phyloP scores from a whole-genome alignment of 805 yeast species.

The Lachancea fermentati region DNA sequence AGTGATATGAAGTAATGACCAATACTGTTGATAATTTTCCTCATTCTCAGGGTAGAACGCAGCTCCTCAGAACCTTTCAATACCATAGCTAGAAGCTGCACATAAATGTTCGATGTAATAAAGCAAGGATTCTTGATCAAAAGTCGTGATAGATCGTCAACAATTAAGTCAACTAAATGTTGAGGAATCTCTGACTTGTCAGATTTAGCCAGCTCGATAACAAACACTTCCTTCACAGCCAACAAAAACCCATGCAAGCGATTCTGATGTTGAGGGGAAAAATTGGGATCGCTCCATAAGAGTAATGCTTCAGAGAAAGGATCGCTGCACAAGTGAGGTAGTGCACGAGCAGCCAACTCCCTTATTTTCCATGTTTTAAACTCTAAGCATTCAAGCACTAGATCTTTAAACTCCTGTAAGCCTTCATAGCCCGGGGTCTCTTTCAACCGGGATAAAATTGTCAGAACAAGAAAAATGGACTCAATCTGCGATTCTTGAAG shows the following conservation, averaged over 20 bases:
- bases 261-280: slow-evolving; percentile 34
- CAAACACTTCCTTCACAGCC: slow-evolving; percentile 34
- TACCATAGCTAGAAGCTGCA: slow-evolving; percentile 23
- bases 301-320: slow-evolving; percentile 26
- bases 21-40: slow-evolving; percentile 19
- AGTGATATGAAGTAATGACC: slow-evolving; percentile 35
- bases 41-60: background rate
- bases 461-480: slow-evolving; percentile 67
- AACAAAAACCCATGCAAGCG: slow-evolving; percentile 54
- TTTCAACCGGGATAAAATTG: slow-evolving; percentile 64
- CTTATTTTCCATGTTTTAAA: slow-evolving; percentile 74
- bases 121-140: slow-evolving; percentile 27
- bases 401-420: slow-evolving; percentile 45
- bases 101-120: slow-evolving; percentile 33
- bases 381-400: slow-evolving; percentile 44
- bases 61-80: slow-evolving; percentile 7
- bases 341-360: slow-evolving; percentile 75
- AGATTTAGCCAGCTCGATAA: slow-evolving; percentile 1
- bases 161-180: slow-evolving; percentile 7
- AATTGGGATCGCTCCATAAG: slow-evolving; percentile 21
- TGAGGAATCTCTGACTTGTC: background rate
- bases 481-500: slow-evolving; percentile 41
- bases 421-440: slow-evolving; percentile 52
- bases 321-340: slow-evolving; percentile 45
- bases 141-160: slow-evolving; percentile 7